These are phyloP conservation scores for Ophiorrhiza pumila DNA, from an alignment of 257 asterid species.

Conservation along the genomic window DNA sequence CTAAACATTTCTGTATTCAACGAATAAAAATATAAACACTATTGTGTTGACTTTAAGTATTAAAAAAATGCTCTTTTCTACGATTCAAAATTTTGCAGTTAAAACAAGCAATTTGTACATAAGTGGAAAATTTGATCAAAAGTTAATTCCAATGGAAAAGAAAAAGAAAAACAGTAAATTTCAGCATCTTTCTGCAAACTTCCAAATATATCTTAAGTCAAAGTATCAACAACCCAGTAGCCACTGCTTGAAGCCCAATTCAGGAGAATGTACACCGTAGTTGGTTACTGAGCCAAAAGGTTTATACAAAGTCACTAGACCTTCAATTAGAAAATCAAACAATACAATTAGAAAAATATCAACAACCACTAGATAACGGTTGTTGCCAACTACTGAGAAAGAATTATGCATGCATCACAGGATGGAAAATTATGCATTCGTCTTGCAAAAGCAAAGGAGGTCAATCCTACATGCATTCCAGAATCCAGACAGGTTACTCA, in stretches of 20 bases:
- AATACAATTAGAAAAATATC: neutral
- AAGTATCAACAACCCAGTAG: neutral
- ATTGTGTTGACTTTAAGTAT: too few relatives aligned
- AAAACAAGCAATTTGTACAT: too few relatives aligned
- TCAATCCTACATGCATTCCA: too few relatives aligned
- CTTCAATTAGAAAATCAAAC: neutral
- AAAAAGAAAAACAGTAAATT: neutral
- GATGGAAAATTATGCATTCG: neutral
- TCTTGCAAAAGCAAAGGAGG: neutral
- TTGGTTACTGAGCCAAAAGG: neutral
- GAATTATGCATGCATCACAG: neutral
- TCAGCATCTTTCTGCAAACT: neutral
- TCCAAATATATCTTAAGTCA: neutral
- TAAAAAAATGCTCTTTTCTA: too few relatives aligned
- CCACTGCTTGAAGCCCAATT: neutral
- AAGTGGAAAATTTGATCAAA: neutral
- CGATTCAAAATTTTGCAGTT: too few relatives aligned
- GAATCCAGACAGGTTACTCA: neutral
- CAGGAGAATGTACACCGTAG: neutral
- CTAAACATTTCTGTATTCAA: too few relatives aligned
- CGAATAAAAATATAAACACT: too few relatives aligned
- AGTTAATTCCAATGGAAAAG: neutral
- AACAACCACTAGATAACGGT: neutral
- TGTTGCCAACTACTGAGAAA: neutral
- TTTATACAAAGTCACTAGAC: neutral